Conservation (phyloP, 495 filamentous ascomycete genomes). For the Corynascus novoguineensis region DNA sequence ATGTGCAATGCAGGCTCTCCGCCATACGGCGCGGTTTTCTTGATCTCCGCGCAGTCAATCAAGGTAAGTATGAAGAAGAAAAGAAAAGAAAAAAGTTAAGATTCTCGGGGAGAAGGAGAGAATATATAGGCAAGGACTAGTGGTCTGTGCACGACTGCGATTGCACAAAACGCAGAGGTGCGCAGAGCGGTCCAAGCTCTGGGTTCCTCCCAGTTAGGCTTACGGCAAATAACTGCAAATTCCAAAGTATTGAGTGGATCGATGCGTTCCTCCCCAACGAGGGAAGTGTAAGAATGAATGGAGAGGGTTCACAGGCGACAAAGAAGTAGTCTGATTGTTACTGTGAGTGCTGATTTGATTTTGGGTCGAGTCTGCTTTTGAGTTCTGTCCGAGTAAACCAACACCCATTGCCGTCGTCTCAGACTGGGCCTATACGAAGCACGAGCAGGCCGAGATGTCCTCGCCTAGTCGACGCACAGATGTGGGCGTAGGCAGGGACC, state of each 20-base stretch:
- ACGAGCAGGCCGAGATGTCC: conserved; percentile 31
- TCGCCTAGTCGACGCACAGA: conserved; percentile 19
- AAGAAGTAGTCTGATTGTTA: too few species aligned
- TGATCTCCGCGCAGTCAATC: conserved; percentile 23
- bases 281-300: too few species aligned
- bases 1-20: conserved; percentile 26
- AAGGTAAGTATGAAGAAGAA: conserved; percentile 29
- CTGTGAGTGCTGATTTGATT: too few species aligned
- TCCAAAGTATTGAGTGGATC: neutral
- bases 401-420: conserved; percentile 30
- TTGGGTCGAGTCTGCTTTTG: too few species aligned
- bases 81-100: conserved; percentile 18
- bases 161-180: neutral
- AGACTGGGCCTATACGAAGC: conserved; percentile 31
- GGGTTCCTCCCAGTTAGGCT: neutral
- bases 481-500: conserved; percentile 27
- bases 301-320: too few species aligned
- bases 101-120: neutral
- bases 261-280: too few species aligned
- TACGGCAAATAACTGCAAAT: neutral
- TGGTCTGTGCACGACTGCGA: conserved; percentile 19
- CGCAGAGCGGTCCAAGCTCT: neutral
- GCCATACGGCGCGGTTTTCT: conserved; percentile 15
- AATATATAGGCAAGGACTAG: neutral
- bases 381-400: too few species aligned